Conservation (phyloP, 192 early-diverging fungal genomes). For the Coemansia aciculifera region DNA sequence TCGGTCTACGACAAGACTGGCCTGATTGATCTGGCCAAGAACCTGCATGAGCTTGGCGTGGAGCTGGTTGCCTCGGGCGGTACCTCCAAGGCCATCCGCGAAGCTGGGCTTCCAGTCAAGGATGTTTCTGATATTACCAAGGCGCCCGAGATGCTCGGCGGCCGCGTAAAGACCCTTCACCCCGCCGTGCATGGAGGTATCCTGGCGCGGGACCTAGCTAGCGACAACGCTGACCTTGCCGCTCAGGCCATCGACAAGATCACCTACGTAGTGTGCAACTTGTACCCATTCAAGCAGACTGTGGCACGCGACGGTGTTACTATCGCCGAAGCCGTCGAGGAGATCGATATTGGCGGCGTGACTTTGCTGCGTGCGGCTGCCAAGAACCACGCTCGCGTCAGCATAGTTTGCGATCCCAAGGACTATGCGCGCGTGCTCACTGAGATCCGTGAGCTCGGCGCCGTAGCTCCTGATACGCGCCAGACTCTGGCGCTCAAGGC, state of each 20-base stretch:
- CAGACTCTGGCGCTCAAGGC: constrained; percentile 90
- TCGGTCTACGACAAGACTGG: constrained; percentile 98
- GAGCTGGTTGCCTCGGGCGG: constrained; percentile 93
- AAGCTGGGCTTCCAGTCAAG: constrained; percentile 83
- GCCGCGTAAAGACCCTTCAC: constrained; percentile 98
- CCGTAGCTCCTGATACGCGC: constrained; percentile 69
- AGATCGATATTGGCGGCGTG: constrained; percentile 98
- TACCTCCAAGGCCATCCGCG: constrained; percentile 87
- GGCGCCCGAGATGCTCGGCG: constrained; percentile 98
- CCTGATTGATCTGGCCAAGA: constrained; percentile 84
- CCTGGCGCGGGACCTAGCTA: constrained; percentile 81
- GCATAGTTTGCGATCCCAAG: constrained; percentile 87
- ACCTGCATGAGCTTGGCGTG: constrained; percentile 72
- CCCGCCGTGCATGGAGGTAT: constrained; percentile 98
- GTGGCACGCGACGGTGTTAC: constrained; percentile 86
- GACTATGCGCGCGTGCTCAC: constrained; percentile 82
- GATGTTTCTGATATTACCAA: constrained; percentile 98
- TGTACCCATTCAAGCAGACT: constrained; percentile 97
- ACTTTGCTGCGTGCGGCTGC: constrained; percentile 97
- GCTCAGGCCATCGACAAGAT: constrained; percentile 90
- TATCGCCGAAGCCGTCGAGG: constrained; percentile 93
- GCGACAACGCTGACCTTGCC: constrained; percentile 84
- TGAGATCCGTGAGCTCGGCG: constrained; percentile 67
- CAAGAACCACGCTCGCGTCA: constrained; percentile 97
- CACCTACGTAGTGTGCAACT: constrained; percentile 95